Conservation (phyloP, 2,329 filamentous ascomycete species). For the Cryphonectria carpinicola region DNA sequence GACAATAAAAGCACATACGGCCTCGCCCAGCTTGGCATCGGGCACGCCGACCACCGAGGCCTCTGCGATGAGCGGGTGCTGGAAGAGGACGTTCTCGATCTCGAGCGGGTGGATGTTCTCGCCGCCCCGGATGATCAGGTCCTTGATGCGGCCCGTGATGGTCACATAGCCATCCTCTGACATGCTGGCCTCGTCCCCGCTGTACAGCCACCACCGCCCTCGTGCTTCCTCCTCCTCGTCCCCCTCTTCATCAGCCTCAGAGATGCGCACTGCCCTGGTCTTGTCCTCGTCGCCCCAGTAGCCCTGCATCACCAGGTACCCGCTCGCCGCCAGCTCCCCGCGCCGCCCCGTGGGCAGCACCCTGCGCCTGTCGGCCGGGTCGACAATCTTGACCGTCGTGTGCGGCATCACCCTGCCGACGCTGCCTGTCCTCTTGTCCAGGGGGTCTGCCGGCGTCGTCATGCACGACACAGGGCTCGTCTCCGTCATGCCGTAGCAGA, state of each 20-base stretch:
- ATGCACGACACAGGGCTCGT: slow-evolving; percentile 79
- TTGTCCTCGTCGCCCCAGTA: slow-evolving; percentile 78
- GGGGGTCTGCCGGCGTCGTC: slow-evolving; percentile 77
- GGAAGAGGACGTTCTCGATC: slow-evolving; percentile 84
- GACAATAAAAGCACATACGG: slow-evolving; percentile 82
- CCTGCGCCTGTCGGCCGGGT: slow-evolving; percentile 60
- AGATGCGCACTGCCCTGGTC: slow-evolving; percentile 68
- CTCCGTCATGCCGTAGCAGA: slow-evolving; percentile 97
- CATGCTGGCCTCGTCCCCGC: slow-evolving; percentile 89
- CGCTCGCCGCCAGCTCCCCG: slow-evolving; percentile 82
- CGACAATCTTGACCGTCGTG: slow-evolving; percentile 76
- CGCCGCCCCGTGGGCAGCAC: slow-evolving; percentile 67
- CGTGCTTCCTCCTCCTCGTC: slow-evolving; percentile 39
- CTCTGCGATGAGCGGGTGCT: slow-evolving; percentile 71
- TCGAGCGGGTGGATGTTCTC: slow-evolving; percentile 97
- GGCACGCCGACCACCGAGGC: slow-evolving; percentile 83
- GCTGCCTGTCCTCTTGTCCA: slow-evolving; percentile 71
- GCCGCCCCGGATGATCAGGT: slow-evolving; percentile 91
- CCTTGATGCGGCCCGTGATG: slow-evolving; percentile 92
- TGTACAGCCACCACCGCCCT: slow-evolving; percentile 80
- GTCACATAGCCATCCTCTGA: slow-evolving; percentile 80
- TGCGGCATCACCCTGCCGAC: slow-evolving; percentile 87
- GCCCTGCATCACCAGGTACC: slow-evolving; percentile 88
- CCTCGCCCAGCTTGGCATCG: slow-evolving; percentile 83
- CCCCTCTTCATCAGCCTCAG: slow-evolving; percentile 39